These are phyloP conservation scores for Zygnema circumcarinatum DNA, from an alignment of 139 green algal species.

Conservation along the genomic window DNA sequence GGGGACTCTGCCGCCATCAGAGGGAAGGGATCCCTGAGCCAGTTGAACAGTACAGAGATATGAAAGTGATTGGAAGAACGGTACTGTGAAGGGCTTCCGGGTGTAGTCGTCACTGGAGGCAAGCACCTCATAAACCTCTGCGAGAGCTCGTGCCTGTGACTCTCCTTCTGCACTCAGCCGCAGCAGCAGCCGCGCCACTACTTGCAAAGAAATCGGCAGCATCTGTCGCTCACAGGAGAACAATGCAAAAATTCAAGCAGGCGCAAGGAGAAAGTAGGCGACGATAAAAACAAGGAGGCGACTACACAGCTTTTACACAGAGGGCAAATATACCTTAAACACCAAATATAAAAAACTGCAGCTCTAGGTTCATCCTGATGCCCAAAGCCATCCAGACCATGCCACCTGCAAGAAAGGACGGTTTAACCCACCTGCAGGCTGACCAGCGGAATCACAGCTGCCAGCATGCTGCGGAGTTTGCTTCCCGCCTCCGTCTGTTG, in stretches of 20 bases:
- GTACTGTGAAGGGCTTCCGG: slow-evolving; percentile 24
- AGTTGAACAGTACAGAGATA: not conserved
- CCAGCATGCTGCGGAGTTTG: not conserved
- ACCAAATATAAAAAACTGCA: too few species aligned
- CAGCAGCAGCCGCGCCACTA: not conserved
- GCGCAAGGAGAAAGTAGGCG: too few species aligned
- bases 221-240: not conserved
- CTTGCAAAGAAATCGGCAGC: not conserved
- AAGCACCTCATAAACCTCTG: slow-evolving; percentile 36
- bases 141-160: not conserved
- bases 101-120: slow-evolving; percentile 38
- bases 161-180: not conserved
- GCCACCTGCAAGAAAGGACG: too few species aligned
- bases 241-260: too few species aligned
- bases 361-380: too few species aligned
- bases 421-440: slow-evolving; percentile 1
- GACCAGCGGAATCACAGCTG: not conserved
- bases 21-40: not conserved
- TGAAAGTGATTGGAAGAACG: slow-evolving; percentile 26
- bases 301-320: too few species aligned
- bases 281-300: too few species aligned
- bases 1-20: too few species aligned
- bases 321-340: too few species aligned
- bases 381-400: too few species aligned
- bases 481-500: not conserved